These are phyloP conservation scores for Aspergillus egyptiacus DNA, from an alignment of 495 filamentous ascomycete genomes.

Conservation along the genomic window DNA sequence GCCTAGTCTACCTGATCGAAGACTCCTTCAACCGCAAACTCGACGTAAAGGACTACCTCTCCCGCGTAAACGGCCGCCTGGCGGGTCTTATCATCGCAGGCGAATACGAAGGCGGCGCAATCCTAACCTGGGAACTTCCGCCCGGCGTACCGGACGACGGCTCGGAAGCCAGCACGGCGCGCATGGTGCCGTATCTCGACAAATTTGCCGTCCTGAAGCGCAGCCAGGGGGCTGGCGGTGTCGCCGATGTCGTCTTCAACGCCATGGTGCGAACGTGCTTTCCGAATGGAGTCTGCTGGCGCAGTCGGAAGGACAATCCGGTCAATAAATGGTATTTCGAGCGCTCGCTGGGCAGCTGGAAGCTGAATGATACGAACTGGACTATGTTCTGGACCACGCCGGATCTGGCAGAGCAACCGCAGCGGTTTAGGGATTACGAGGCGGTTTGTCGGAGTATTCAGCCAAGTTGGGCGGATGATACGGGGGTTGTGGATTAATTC, in stretches of 20 bases:
- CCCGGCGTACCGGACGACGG: conserved; percentile 49
- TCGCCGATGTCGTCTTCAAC: conserved; percentile 93
- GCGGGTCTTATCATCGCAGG: conserved; percentile 92
- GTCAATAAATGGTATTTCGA: conserved; percentile 98
- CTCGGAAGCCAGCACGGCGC: conserved; percentile 42
- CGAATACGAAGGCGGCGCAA: conserved; percentile 91
- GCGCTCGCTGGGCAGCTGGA: conserved; percentile 72
- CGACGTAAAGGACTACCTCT: conserved; percentile 74
- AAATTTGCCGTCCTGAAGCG: conserved; percentile 93
- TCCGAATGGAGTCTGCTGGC: conserved; percentile 73
- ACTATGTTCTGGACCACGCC: conserved; percentile 97
- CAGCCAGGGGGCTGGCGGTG: conserved; percentile 83
- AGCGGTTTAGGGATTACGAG: conserved; percentile 72
- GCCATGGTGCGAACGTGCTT: conserved; percentile 88
- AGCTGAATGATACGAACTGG: conserved; percentile 73
- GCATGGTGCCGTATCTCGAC: conserved; percentile 87
- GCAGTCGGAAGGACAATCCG: conserved; percentile 72
- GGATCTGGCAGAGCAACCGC: conserved; percentile 44
- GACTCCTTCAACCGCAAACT: conserved; percentile 87
- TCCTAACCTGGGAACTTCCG: conserved; percentile 90
- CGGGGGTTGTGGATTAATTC: conserved; percentile 54
- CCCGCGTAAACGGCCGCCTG: conserved; percentile 66
- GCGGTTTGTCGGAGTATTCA: conserved; percentile 70
- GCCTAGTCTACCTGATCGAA: conserved; percentile 82
- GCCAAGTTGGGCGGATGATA: conserved; percentile 79